Conservation (phyloP, 495 filamentous ascomycete species). For the Endocarpon pusillum region DNA sequence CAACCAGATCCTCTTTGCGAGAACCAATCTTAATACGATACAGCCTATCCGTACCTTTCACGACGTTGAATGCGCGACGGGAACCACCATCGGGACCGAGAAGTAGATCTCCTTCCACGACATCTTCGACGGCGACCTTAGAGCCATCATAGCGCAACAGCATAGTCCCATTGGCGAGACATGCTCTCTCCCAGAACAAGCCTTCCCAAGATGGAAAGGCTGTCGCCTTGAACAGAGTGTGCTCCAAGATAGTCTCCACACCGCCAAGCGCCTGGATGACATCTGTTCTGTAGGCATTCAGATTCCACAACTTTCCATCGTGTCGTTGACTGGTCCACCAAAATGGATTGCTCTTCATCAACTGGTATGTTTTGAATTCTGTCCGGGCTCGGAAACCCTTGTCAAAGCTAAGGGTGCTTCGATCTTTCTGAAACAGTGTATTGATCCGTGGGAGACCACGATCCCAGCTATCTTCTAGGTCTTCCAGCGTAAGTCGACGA, state of each 20-base stretch:
- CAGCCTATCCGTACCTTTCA: conserved; percentile 26
- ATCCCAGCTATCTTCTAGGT: conserved; percentile 98
- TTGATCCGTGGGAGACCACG: conserved; percentile 97
- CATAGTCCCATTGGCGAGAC: conserved; percentile 23
- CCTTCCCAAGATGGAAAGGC: conserved; percentile 99
- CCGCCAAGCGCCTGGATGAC: conserved; percentile 96
- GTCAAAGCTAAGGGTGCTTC: conserved; percentile 94
- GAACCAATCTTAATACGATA: conserved; percentile 23
- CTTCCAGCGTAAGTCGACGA: conserved; percentile 81
- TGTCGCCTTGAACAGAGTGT: conserved; percentile 96
- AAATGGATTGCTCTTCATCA: conserved; percentile 99
- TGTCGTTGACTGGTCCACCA: conserved; percentile 99
- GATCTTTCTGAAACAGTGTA: conserved; percentile 97
- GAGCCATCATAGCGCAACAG: conserved; percentile 23
- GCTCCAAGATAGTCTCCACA: conserved; percentile 98
- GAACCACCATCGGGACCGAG: conserved; percentile 28
- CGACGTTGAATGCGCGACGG: conserved; percentile 31
- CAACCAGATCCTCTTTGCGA: conserved; percentile 27
- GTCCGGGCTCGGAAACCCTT: conserved; percentile 93
- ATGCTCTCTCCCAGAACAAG: conserved; percentile 91
- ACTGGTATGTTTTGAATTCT: conserved; percentile 95
- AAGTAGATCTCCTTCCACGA: conserved; percentile 28
- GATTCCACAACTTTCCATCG: conserved; percentile 96
- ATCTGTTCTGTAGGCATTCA: conserved; percentile 96
- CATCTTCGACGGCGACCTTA: conserved; percentile 28